A percentile compares a stretch with the other conserved stretches of the same genome.
phyloP scores from a whole-genome alignment of 108 stramenopile species.

The Licmophora abbreviata region DNA sequence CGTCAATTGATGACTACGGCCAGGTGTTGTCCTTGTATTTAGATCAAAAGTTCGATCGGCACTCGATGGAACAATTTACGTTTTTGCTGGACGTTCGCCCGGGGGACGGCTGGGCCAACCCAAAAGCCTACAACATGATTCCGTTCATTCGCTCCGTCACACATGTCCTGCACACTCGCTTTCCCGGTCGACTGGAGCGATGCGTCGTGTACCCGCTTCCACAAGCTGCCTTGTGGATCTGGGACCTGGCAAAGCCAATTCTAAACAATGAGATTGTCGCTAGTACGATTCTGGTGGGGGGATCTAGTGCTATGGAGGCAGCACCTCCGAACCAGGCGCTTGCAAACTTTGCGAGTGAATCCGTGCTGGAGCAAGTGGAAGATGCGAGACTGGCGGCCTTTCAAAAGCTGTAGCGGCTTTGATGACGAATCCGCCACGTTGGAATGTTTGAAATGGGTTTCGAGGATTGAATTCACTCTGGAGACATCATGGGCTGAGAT shows the following conservation, averaged over 20 bases:
- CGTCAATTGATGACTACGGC: slow-evolving; percentile 34
- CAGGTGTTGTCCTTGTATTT: slow-evolving; percentile 49
- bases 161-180: slow-evolving; percentile 21
- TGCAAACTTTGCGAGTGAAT: too few relatives aligned
- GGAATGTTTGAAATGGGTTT: too few relatives aligned
- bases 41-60: slow-evolving; percentile 38
- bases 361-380: too few relatives aligned
- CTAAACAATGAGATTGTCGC: slow-evolving; percentile 9
- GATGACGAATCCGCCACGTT: too few relatives aligned
- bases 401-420: too few relatives aligned
- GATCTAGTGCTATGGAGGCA: too few relatives aligned
- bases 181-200: slow-evolving; percentile 38
- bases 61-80: slow-evolving; percentile 33
- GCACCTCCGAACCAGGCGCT: too few relatives aligned
- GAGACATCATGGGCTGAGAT: too few relatives aligned
- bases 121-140: slow-evolving; percentile 29
- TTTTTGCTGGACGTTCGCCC: slow-evolving; percentile 52
- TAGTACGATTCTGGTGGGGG: too few relatives aligned
- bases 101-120: slow-evolving; percentile 66
- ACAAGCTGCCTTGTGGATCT: slow-evolving; percentile 29
- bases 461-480: too few relatives aligned
- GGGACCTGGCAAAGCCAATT: slow-evolving; percentile 41
- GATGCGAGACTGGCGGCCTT: too few relatives aligned
- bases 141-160: slow-evolving; percentile 37
- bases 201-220: slow-evolving; percentile 58